Base-by-base conservation (phyloP, 768 basidiomycete genomes). In the Macrocybe gigantea region DNA sequence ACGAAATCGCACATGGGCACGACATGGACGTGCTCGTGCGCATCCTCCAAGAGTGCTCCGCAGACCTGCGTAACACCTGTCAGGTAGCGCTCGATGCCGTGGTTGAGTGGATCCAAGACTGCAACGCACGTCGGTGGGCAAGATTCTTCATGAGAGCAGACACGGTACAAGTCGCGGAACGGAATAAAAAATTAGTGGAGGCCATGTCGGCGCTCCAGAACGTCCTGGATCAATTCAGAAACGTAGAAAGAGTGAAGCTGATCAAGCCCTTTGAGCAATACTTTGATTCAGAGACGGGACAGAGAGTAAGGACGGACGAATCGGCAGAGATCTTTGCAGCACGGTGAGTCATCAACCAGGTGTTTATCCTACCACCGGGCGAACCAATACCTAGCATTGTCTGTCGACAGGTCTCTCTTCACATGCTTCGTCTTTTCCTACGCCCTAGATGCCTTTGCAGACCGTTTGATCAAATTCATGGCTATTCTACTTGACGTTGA, bases 401-500 rank as follows among this genome's bases (percentile, higher is more conserved):
- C 22, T 7, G 11, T 45, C 40, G 10, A 13, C 41, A 73, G 73
- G 32, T 71, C 74, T 3, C 60, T 76, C 2, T 76, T 69, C 47
- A 60, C 71, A 10, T 72, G 71, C 40, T 74, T 75, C 46, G 71
- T 74, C 1, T 75, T 73, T 56, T 66, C 66, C 35, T 70, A 71
- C 48, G 63, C 69, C 30, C 52, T 76, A 7, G 67, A 73, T 15
- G 64, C 65, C 1, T 74, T 72, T 38, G 64, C 71, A 0, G 66
- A 70, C 8, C 60, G 64, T 7, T 59, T 73, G 2, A 50, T 60
- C 9, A 60, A 58, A 10, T 51, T 73, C 4, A 51, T 74, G 15
- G 46, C 53, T n/a, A 47, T 67, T 15, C 43, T 69, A 5, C 49
- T 66, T 5, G 64, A 65, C 7, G 55, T 74, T 10, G 70, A 73